These are phyloP conservation scores for Diaporthe eres DNA, from an alignment of 2,329 filamentous ascomycete species.

Conservation along the genomic window DNA sequence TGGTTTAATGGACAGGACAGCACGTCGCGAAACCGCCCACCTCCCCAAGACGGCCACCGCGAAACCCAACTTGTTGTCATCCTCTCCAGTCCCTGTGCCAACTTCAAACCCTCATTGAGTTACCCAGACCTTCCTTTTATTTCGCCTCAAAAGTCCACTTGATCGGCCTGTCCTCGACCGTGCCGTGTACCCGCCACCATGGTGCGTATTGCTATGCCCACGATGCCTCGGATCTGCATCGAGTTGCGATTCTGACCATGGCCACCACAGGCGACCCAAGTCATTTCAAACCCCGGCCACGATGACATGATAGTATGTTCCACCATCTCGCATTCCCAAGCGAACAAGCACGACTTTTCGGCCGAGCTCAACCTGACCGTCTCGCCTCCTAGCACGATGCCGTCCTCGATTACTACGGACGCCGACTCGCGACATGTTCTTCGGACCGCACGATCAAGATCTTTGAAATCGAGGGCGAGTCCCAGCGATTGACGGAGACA, in stretches of 20 bases:
- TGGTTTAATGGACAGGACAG: slow-evolving; percentile 31
- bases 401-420: slow-evolving; percentile 97
- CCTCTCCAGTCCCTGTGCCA: neutral
- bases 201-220: slow-evolving; percentile 36
- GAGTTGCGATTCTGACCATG: slow-evolving; percentile 30
- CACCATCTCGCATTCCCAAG: slow-evolving; percentile 32
- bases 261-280: slow-evolving; percentile 69
- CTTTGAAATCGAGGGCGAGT: slow-evolving; percentile 95
- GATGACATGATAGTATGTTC: slow-evolving; percentile 99
- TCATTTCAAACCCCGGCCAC: slow-evolving; percentile 89
- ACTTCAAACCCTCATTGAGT: neutral
- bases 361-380: slow-evolving; percentile 39
- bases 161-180: neutral
- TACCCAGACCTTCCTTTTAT: neutral
- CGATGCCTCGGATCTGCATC: neutral
- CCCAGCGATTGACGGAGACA: slow-evolving; percentile 90
- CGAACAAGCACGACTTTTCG: slow-evolving; percentile 38
- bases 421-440: slow-evolving; percentile 95
- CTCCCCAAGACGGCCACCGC: neutral
- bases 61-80: neutral
- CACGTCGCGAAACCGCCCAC: slow-evolving; percentile 15
- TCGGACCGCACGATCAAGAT: slow-evolving; percentile 99
- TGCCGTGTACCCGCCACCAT: slow-evolving; percentile 37
- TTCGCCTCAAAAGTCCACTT: neutral
- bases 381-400: slow-evolving; percentile 84